Conservation (phyloP, 768 basidiomycete genomes). For the Lenzites betulinus region DNA sequence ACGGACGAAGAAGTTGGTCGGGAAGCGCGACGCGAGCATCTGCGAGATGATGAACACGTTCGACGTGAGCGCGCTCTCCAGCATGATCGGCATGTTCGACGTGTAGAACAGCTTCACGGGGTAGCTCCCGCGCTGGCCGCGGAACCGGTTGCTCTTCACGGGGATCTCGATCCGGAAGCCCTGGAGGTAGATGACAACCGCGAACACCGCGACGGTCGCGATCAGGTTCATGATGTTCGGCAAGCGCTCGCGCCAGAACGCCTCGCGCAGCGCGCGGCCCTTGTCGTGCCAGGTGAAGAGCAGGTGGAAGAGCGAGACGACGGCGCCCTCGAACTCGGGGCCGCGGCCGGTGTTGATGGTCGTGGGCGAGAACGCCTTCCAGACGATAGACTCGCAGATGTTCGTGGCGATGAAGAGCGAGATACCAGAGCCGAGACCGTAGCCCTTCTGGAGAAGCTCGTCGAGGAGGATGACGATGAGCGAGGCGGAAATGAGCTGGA, state of each 20-base stretch:
- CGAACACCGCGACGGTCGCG: constrained; percentile 90
- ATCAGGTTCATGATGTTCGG: constrained; percentile 98
- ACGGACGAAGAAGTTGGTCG: constrained; percentile 84
- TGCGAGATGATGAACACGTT: constrained; percentile 97
- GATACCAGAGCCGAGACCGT: constrained; percentile 98
- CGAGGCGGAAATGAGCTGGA: constrained; percentile 91
- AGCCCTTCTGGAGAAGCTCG: constrained; percentile 98
- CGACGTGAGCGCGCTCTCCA: constrained; percentile 88
- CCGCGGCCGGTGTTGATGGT: constrained; percentile 98
- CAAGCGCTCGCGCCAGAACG: constrained; percentile 95
- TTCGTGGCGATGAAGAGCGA: constrained; percentile 99
- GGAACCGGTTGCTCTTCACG: constrained; percentile 94
- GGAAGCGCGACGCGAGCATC: constrained; percentile 93
- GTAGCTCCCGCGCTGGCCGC: constrained; percentile 94
- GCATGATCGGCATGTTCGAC: constrained; percentile 99
- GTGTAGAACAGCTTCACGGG: constrained; percentile 99
- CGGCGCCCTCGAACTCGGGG: constrained; percentile 96
- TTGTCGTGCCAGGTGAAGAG: constrained; percentile 99
- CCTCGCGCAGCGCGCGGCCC: constrained; percentile 93
- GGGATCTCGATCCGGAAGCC: constrained; percentile 99
- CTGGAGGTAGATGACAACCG: constrained; percentile 95
- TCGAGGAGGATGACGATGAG: constrained; percentile 98
- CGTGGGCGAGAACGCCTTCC: constrained; percentile 99
- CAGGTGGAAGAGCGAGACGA: constrained; percentile 95
- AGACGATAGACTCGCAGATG: constrained; percentile 98